phyloP scores from a whole-genome alignment of 176 grass and related monocot genomes.

The Paspalum notatum region DNA sequence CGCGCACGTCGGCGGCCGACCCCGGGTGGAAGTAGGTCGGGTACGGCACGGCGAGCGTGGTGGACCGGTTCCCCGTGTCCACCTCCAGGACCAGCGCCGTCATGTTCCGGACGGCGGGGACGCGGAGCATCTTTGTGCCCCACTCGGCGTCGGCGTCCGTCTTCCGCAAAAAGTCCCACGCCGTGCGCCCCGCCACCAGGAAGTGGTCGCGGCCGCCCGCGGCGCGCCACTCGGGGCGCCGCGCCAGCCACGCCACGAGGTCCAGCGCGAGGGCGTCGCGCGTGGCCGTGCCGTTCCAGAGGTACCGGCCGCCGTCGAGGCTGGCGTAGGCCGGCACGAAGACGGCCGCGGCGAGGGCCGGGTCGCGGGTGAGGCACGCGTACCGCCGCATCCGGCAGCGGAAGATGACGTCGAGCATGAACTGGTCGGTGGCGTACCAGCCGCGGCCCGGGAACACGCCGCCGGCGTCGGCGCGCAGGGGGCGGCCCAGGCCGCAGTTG shows the following conservation, averaged over 20 bases:
- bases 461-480: constrained; percentile 19
- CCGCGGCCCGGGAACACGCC: constrained; percentile 60
- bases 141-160: constrained; percentile 27
- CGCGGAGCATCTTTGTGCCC: constrained; percentile 57
- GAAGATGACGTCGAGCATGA: constrained; percentile 77
- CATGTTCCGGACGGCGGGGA: constrained; percentile 63
- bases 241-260: constrained; percentile 46
- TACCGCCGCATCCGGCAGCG: constrained; percentile 64
- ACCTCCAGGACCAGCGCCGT: constrained; percentile 58
- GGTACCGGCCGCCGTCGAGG: constrained; percentile 51
- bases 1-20: constrained; percentile 48
- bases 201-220: constrained; percentile 65
- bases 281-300: constrained; percentile 42
- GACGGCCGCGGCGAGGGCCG: constrained; percentile 48
- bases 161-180: constrained; percentile 66
- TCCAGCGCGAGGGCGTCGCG: constrained; percentile 60
- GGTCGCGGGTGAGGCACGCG: constrained; percentile 65
- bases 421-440: constrained; percentile 83
- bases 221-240: constrained; percentile 55
- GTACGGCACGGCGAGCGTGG: constrained; percentile 56
- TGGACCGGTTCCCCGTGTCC: constrained; percentile 47
- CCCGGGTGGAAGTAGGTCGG: constrained; percentile 70
- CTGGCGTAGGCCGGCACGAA: constrained; percentile 89
- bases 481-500: constrained; percentile 66
- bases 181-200: constrained; percentile 44